phyloP scores from a whole-genome alignment of 129 eudicot genomes.

The Flaveria sonorensis region DNA sequence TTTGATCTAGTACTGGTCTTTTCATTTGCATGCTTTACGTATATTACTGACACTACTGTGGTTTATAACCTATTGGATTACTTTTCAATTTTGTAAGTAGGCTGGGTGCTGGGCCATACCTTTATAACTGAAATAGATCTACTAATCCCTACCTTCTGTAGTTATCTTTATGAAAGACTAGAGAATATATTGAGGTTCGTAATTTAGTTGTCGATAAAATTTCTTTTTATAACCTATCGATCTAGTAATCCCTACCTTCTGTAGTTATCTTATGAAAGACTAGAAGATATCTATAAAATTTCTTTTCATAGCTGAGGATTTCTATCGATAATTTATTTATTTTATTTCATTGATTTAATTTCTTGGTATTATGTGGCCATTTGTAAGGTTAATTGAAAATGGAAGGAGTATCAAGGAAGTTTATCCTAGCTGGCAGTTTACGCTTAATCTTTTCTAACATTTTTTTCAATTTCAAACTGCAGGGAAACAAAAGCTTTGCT shows the following conservation, averaged over 20 bases:
- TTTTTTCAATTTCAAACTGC: conserved; percentile 32
- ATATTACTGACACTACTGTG: not conserved
- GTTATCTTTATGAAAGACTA: not conserved
- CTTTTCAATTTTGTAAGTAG: not conserved
- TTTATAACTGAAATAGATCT: not conserved
- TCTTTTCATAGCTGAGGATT: not conserved
- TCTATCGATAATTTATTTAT: not conserved
- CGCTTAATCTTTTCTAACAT: conserved; percentile 1
- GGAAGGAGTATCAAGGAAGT: conserved; percentile 15
- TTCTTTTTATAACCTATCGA: conserved; percentile 7
- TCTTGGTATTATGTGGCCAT: conserved; percentile 15
- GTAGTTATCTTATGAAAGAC: conserved; percentile 4
- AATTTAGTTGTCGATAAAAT: not conserved
- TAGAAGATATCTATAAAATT: not conserved
- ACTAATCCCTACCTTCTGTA: conserved; percentile 6
- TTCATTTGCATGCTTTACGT: not conserved
- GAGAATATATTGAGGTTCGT: not conserved
- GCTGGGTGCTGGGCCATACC: not conserved
- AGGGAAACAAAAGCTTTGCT: conserved; percentile 86
- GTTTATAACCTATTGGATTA: conserved; percentile 11
- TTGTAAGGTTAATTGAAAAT: conserved; percentile 13
- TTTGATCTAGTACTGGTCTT: not conserved
- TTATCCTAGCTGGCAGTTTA: conserved; percentile 20
- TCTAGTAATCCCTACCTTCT: conserved; percentile 3
- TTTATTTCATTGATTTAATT: not conserved